Evolutionary conservation across 768 basidiomycete species (phyloP).

Genomic region (Lyophyllum shimeji): DNA sequence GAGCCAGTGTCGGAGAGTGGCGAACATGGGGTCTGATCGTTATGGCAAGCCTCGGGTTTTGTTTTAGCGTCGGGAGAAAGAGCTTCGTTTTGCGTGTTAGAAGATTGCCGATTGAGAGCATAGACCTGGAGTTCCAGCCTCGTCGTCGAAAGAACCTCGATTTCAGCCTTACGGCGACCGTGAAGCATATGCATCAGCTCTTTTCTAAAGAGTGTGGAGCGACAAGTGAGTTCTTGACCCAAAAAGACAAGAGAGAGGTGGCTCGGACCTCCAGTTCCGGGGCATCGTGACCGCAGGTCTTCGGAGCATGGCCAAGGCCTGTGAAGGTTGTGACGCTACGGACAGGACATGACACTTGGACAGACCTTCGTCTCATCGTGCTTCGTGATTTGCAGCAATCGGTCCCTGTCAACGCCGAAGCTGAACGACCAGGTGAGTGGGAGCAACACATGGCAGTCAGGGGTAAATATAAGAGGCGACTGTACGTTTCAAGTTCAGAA

Average conservation of each 20-base stretch:
- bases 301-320: conserved; percentile 68
- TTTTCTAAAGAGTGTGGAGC: conserved; percentile 44
- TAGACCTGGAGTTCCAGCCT: conserved; percentile 1
- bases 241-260: neutral
- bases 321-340: neutral
- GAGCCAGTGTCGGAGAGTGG: neutral
- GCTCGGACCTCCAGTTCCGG: conserved; percentile 60
- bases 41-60: neutral
- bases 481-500: conserved; percentile 66
- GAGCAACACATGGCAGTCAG: neutral
- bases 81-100: neutral
- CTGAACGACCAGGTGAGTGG: conserved; percentile 31
- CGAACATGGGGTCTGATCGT: neutral
- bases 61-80: neutral
- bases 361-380: conserved; percentile 76
- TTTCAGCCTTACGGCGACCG: conserved; percentile 88
- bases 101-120: neutral
- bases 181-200: conserved; percentile 83
- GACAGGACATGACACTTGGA: neutral
- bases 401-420: conserved; percentile 56
- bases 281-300: conserved; percentile 45
- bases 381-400: conserved; percentile 65
- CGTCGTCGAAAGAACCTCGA: conserved; percentile 59
- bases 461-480: neutral
- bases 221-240: conserved; percentile 3